Percentiles rank a stretch among this genome's conserved stretches.
phyloP scores from a whole-genome alignment of 805 yeast genomes.

The Candida gorgasii region DNA sequence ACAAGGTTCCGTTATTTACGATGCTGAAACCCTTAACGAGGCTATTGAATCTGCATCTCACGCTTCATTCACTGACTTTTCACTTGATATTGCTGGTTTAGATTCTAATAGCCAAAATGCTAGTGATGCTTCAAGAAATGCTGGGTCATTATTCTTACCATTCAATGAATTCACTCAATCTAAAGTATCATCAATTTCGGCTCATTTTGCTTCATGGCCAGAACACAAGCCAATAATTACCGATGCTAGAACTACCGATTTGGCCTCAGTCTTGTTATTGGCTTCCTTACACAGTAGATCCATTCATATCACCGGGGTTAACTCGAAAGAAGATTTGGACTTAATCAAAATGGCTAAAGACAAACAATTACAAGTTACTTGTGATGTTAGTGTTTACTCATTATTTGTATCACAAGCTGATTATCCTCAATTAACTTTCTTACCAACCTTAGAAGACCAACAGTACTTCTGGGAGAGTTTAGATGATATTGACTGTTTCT shows the following conservation, averaged over 20 bases:
- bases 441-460: slow-evolving; percentile 83
- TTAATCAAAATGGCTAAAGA: slow-evolving; percentile 83
- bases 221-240: slow-evolving; percentile 79
- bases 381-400: slow-evolving; percentile 83
- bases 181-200: slow-evolving; percentile 75
- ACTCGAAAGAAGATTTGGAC: slow-evolving; percentile 76
- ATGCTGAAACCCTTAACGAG: slow-evolving; percentile 61
- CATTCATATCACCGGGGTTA: slow-evolving; percentile 86
- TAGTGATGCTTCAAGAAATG: slow-evolving; percentile 59
- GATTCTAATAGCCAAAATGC: slow-evolving; percentile 64
- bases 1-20: slow-evolving; percentile 63
- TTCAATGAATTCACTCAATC: slow-evolving; percentile 68
- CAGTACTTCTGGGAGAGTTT: slow-evolving; percentile 77
- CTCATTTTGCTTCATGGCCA: slow-evolving; percentile 86
- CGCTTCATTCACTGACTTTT: slow-evolving; percentile 76
- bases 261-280: slow-evolving; percentile 87
- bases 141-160: slow-evolving; percentile 81
- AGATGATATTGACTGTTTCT: slow-evolving; percentile 76
- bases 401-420: slow-evolving; percentile 74
- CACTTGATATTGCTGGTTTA: slow-evolving; percentile 81
- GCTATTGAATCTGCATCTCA: slow-evolving; percentile 59
- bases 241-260: slow-evolving; percentile 87
- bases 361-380: slow-evolving; percentile 78
- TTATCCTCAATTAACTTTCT: slow-evolving; percentile 66
- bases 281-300: slow-evolving; percentile 85